These are phyloP conservation scores for Blastocystis sp. DNA, from an alignment of 352 stramenopile species.

Conservation along the genomic window DNA sequence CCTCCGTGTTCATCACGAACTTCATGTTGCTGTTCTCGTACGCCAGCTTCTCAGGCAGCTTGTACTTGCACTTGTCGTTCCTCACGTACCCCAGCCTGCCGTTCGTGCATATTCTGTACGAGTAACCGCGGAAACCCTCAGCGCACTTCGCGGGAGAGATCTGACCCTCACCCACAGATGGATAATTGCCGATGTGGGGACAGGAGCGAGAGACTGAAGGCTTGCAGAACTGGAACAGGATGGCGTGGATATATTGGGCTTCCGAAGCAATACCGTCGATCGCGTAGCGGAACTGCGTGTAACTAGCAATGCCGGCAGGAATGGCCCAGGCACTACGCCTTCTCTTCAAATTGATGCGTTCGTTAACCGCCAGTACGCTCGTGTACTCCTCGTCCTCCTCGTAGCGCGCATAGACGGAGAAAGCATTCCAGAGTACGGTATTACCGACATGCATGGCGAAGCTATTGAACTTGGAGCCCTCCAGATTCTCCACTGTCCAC, in stretches of 20 bases:
- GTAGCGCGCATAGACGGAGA: not conserved
- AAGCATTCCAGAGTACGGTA: not conserved
- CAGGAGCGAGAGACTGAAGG: too few species aligned
- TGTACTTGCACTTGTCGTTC: not conserved
- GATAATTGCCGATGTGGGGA: not conserved
- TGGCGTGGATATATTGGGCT: not conserved
- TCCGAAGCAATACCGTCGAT: not conserved
- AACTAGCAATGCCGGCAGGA: not conserved
- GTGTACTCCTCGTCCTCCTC: not conserved
- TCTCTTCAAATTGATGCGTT: not conserved
- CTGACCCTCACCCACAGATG: not conserved
- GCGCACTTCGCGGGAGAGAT: not conserved
- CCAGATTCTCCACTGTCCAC: constrained; percentile 20
- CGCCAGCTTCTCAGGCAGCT: not conserved
- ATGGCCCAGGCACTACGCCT: not conserved
- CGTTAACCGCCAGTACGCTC: not conserved
- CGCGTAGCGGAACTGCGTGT: not conserved
- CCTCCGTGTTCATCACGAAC: not conserved
- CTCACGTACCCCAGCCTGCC: not conserved
- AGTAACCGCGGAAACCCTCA: not conserved
- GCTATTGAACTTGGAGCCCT: not conserved
- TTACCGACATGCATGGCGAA: not conserved
- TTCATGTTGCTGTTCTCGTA: not conserved
- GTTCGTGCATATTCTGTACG: not conserved
- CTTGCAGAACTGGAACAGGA: constrained; percentile 3